A percentile compares a stretch with the other conserved stretches of the same genome.
These are phyloP conservation scores for Effrenium voratum DNA, from an alignment of 73 alveolate species.

Conservation along the genomic window DNA sequence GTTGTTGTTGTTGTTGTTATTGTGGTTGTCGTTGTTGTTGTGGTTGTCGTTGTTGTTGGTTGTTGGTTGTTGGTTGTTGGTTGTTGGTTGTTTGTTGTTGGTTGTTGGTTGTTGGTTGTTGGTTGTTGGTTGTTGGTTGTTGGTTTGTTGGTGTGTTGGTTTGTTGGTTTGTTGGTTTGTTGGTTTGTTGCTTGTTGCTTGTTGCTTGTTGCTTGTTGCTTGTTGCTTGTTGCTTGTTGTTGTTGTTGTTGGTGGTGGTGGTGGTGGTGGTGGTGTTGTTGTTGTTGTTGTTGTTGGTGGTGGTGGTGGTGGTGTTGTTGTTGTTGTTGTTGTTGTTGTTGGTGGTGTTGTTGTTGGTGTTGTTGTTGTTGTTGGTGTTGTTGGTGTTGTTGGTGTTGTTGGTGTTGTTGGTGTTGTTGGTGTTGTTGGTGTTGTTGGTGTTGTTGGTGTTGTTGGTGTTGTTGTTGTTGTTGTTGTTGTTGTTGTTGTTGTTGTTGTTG, in stretches of 20 bases:
- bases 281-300: not conserved
- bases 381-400: no score
- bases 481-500: no score
- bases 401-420: no score
- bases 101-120: not conserved
- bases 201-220: not conserved
- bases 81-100: not conserved
- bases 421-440: no score
- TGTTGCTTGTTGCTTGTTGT: not conserved
- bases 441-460: no score
- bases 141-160: not conserved
- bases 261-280: not conserved
- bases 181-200: not conserved
- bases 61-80: not conserved
- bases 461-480: no score
- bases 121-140: not conserved
- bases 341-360: no score
- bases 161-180: not conserved
- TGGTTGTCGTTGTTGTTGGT: not conserved
- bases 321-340: no score
- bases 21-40: not conserved
- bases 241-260: not conserved
- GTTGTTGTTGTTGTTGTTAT: not conserved
- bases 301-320: not conserved
- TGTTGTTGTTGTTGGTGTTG: no score